Evolutionary conservation across 106 monocot species (phyloP), one percentile per base, ranked within the genome.

Genomic region (Dioscorea dumetorum): DNA sequence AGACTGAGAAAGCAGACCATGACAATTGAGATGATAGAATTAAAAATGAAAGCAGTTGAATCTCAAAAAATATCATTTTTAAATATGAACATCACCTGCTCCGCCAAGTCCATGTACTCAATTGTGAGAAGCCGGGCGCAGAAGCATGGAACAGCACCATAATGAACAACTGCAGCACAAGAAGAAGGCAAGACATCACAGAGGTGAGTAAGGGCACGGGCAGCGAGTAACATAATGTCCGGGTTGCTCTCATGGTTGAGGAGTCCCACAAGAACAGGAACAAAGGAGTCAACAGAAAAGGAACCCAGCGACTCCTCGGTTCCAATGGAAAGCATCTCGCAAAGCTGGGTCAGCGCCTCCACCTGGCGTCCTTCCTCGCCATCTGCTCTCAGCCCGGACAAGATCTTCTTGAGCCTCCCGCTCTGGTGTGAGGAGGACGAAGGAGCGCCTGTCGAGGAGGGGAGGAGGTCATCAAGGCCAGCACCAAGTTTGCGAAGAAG

Each of bases 81-180:
- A 1, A 8, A 14, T 14, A 8, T 18, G 9, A 51, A 51, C 2
- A 61, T 48, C 61, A 93, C 99, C 90, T 99, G 99, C 67, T 99
- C 99, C 7, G 99, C 99, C 60, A 99, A 74, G 73, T 99, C 97
- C 91, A 99, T 99, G 66, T 99, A 99, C 66, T 99, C 99, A 49
- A 99, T 99, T 4, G 99, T 99, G 32, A 99, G 85, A 4, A 99
- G 72, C 35, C 97, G 70, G 1, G 97, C 86, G 18, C 84, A 86
- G 63, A 97, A 91, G 64, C 85, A 91, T 0, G 97, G 84, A 18
- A 97, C 82, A 16, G 91, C 97, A 24, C 91, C 91, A 74, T 97
- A 97, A 73, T 97, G 97, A 64, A 97, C 91, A 48, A 97, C 91
- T 2, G 97, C 84, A 52, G 91, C 65, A 60, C 97, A 97, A 2